Conservation (phyloP, 2,329 filamentous ascomycete genomes). For the Stagonosporopsis cucurbitacearum region DNA sequence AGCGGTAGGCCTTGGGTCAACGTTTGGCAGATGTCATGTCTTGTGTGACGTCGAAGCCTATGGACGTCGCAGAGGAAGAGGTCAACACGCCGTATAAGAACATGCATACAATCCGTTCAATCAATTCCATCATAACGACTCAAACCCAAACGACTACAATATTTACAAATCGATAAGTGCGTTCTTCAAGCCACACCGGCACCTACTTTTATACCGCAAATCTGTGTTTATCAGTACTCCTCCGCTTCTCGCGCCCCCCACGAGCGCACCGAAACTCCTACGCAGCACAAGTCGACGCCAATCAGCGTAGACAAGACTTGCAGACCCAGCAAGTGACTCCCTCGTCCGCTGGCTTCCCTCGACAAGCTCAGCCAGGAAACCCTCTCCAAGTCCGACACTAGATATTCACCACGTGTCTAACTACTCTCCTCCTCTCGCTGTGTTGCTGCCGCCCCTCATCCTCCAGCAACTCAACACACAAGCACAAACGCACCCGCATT, state of each 20-base stretch:
- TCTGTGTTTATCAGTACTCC: neutral
- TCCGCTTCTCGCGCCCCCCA: neutral
- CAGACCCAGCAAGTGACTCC: neutral
- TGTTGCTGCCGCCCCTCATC: neutral
- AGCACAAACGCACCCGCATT: neutral
- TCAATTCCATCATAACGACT: neutral
- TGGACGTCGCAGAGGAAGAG: neutral
- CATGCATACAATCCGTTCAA: neutral
- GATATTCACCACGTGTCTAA: neutral
- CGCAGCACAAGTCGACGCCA: slow-evolving; percentile 3
- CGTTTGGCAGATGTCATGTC: slow-evolving; percentile 14
- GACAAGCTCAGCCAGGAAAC: neutral
- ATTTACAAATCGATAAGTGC: neutral
- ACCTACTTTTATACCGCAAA: neutral
- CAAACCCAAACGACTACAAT: neutral
- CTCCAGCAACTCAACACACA: neutral
- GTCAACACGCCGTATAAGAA: slow-evolving; percentile 1
- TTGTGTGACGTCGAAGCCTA: slow-evolving; percentile 4
- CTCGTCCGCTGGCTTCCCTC: neutral
- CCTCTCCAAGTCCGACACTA: neutral
- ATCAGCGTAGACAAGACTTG: neutral
- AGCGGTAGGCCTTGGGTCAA: neutral
- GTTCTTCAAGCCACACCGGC: neutral
- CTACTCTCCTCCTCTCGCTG: neutral
- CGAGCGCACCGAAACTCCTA: neutral